Base-by-base conservation (phyloP, 192 early-diverging fungal species). In the Chytriomyces sp. region DNA sequence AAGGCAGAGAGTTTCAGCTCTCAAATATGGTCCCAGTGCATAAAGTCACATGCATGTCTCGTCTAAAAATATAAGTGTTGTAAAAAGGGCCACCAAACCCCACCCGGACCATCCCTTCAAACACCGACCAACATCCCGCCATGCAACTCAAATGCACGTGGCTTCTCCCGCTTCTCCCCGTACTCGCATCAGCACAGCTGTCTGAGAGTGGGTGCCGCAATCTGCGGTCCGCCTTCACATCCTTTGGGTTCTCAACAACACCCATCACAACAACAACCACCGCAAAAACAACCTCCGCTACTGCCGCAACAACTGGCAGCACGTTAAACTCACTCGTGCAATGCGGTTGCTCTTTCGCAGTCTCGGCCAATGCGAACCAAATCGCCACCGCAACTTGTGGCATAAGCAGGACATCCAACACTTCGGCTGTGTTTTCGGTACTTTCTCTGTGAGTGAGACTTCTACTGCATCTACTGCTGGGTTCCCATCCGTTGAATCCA, bases 221-320 rank as follows among this genome's bases (percentile, higher is more conserved):
- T 43, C 73, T 75, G 8, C 45, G 46, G 9, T 9, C 44, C 9
- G 49, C 65, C 10, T 65, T 75, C 63, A 65, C 63, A 11, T 28
- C 62, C 10, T 75, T 45, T 9, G 73, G 73, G 2, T 75, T 75
- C 46, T 46, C 50, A 13, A 48, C 46, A 57, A 69, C 46, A 8
- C 45, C 7, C 68, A 11, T 10, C 11, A 20, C 53, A 18, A 20
- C 20, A 20, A 57, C 11, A 18, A 20, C 53, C 13, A 20, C 53
- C 53, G 28, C 28, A 35, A 35, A 35, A 35, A 65, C 63, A 11
- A 45, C 62, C 10, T 75, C n/a, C 11, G 73, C 62, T 8, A 50
- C 64, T 44, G 68, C 50, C 7, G 18, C 46, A 57, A 69, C 46
- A 8, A 28, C 7, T 50, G 8, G n/a, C 11, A 20, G 13, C 20